Evolutionary conservation across 2,329 filamentous ascomycete species (phyloP).

Genomic region (Fusarium sp.): DNA sequence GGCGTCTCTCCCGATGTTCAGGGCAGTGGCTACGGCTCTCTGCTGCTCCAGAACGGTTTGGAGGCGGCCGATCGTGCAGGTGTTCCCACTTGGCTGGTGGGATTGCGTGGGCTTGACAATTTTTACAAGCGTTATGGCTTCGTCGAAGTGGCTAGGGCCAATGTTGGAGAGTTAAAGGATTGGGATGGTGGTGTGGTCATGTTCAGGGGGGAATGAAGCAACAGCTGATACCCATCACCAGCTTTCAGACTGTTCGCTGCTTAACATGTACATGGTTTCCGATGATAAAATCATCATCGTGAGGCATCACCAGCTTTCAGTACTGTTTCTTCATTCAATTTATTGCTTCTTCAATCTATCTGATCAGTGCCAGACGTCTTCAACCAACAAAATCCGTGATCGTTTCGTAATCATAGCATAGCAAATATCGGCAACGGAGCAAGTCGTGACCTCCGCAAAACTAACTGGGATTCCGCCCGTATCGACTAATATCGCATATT

Average conservation of each 20-base stretch:
- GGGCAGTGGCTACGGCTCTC: constrained; percentile 47
- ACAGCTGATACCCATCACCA: background rate
- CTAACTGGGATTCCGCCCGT: constrained; percentile 11
- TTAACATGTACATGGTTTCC: background rate
- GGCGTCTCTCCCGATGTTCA: constrained; percentile 49
- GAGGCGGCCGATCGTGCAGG: constrained; percentile 44
- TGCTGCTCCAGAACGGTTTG: constrained; percentile 49
- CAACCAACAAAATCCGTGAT: constrained; percentile 13
- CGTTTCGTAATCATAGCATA: constrained; percentile 22
- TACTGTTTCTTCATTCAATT: background rate
- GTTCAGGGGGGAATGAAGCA: constrained; percentile 49
- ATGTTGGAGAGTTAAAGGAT: constrained; percentile 50
- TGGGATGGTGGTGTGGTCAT: constrained; percentile 54
- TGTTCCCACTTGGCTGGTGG: constrained; percentile 49
- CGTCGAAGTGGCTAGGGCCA: constrained; percentile 49
- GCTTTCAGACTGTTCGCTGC: background rate
- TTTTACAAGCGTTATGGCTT: constrained; percentile 52
- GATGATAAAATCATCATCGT: background rate
- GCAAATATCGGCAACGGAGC: constrained; percentile 10
- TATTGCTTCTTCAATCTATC: constrained; percentile 4
- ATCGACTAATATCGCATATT: constrained; percentile 1
- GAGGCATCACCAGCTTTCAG: background rate
- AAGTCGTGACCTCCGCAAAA: constrained; percentile 7
- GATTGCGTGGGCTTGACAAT: constrained; percentile 46
- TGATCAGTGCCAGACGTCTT: constrained; percentile 2